Base-by-base conservation (phyloP, 2,329 filamentous ascomycete species). In the Colletotrichum nymphaeae region DNA sequence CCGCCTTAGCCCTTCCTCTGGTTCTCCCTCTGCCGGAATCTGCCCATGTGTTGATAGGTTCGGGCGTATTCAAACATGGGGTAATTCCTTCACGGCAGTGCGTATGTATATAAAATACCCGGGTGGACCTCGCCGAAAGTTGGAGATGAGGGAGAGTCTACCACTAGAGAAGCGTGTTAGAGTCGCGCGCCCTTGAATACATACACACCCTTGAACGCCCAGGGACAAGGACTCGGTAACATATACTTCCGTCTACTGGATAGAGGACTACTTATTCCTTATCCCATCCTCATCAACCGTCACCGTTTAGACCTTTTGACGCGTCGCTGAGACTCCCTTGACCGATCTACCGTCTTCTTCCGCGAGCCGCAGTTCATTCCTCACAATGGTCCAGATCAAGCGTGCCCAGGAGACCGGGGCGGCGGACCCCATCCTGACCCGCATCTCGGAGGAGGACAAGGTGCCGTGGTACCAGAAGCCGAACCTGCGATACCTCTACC, bases 401-500 rank as follows among this genome's bases (percentile, higher is more conserved):
- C 71, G 70, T 26, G 26, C 32, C 14, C 67, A 71, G 22, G 74
- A 72, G 64, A 64, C 72, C 67, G 74, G 67, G 60, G 74, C 76
- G 35, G 67, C 76, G 58, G 78, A 81, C 77, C 72, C 80, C 72
- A 58, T 82, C 69, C 76, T 82, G 74, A 81, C 81, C 14, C 80
- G 79, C 71, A 75, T 76, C 55, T 75, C 75, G 4, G 74, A 80
- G 72, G 81, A 84, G 76, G 84, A 86, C 75, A 84, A 79, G 76
- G 79, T 82, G 37, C 81, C 81, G 69, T 91, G 88, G 88, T 91
- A 86, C 81, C 85, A 84, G 77, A 92, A 92, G 79, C 88, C 86
- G 1, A 91, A 92, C 75, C 81, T 92, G 52, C 84, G 89, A 66
- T 78, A 78, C 22, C 83, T 92, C 49, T 92, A 92, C 77, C 78